phyloP scores from a whole-genome alignment of 1,284 basidiomycete genomes.

The Cryptococcus sp. region DNA sequence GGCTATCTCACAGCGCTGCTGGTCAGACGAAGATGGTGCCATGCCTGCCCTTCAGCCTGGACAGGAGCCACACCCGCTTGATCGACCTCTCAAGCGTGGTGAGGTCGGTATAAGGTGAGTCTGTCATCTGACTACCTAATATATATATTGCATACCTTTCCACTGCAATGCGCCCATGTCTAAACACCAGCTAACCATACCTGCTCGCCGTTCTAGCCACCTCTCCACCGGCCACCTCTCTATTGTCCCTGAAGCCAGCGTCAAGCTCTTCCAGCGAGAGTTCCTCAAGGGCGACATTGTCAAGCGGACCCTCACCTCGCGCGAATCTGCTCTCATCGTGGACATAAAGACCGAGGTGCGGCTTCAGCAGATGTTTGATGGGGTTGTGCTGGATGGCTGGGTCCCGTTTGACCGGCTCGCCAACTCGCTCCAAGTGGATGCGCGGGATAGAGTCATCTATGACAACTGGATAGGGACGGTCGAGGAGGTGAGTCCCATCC shows the following conservation, averaged over 20 bases:
- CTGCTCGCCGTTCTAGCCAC: constrained; percentile 17
- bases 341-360: constrained; percentile 61
- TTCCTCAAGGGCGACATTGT: constrained; percentile 77
- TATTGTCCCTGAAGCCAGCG: constrained; percentile 66
- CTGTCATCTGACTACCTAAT: neutral
- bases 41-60: constrained; percentile 18
- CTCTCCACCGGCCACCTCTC: constrained; percentile 60
- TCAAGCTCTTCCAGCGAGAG: constrained; percentile 72
- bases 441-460: constrained; percentile 76
- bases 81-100: constrained; percentile 68
- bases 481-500: constrained; percentile 46
- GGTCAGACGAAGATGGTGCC: constrained; percentile 40
- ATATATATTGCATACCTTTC: neutral
- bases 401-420: constrained; percentile 62
- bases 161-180: too few species aligned
- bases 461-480: constrained; percentile 84
- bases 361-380: constrained; percentile 71
- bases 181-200: neutral
- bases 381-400: constrained; percentile 62
- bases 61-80: constrained; percentile 57
- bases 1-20: constrained; percentile 31
- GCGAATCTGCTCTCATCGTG: constrained; percentile 72
- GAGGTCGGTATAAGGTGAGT: constrained; percentile 71
- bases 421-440: constrained; percentile 53
- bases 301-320: constrained; percentile 70